Evolutionary conservation across 73 alveolate genomes (phyloP).

Genomic region (Paramecium primaurelia): DNA sequence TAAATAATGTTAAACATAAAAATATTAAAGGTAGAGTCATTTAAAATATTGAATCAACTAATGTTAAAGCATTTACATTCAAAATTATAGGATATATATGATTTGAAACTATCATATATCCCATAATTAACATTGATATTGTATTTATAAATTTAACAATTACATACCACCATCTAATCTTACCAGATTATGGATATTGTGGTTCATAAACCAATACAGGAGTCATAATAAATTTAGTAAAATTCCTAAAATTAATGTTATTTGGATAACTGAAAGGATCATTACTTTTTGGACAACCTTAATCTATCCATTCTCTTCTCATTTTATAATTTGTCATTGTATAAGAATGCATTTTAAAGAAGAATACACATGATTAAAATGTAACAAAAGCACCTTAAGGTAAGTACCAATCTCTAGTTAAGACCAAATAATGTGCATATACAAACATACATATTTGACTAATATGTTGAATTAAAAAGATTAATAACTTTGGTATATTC

Average conservation of each 20-base stretch:
- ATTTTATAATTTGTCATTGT: slow-evolving; percentile 57
- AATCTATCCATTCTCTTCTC: slow-evolving; percentile 48
- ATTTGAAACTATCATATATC: slow-evolving; percentile 39
- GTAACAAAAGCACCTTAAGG: slow-evolving; percentile 51
- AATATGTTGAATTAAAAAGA: background rate
- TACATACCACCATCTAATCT: slow-evolving; percentile 57
- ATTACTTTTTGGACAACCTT: slow-evolving; percentile 36
- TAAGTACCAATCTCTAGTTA: slow-evolving; percentile 58
- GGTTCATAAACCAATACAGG: slow-evolving; percentile 69
- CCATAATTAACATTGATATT: background rate
- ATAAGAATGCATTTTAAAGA: slow-evolving; percentile 67
- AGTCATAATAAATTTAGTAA: slow-evolving; percentile 60
- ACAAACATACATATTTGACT: slow-evolving; percentile 56
- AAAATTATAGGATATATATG: slow-evolving; percentile 19
- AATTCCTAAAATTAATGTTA: slow-evolving; percentile 63
- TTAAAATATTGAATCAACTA: slow-evolving; percentile 51
- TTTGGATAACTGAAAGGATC: slow-evolving; percentile 54
- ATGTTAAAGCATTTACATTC: background rate
- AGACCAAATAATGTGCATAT: slow-evolving; percentile 42
- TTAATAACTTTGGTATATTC: background rate
- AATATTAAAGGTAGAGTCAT: slow-evolving; percentile 55
- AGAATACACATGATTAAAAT: slow-evolving; percentile 41
- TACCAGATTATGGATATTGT: slow-evolving; percentile 59
- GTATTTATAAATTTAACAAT: slow-evolving; percentile 11
- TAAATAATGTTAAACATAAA: slow-evolving; percentile 57